These are phyloP conservation scores for Ophiostoma sp. DNA, from an alignment of 2,329 filamentous ascomycete species.

Conservation along the genomic window DNA sequence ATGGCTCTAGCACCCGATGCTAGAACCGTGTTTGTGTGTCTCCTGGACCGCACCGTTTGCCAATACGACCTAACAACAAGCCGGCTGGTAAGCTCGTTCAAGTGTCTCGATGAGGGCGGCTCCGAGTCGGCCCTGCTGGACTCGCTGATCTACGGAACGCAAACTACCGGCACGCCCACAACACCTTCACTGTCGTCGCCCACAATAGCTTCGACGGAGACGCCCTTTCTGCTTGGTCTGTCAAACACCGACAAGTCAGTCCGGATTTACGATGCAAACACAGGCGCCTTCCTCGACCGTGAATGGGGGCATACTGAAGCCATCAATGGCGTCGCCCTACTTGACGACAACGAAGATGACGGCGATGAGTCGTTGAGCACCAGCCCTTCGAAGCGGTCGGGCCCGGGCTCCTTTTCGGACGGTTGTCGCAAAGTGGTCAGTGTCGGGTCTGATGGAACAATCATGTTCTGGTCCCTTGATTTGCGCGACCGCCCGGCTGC, in stretches of 20 bases:
- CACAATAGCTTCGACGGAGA: slow-evolving; percentile 34
- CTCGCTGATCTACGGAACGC: slow-evolving; percentile 62
- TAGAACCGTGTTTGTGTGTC: slow-evolving; percentile 53
- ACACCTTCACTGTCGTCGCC: neutral
- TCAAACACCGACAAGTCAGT: slow-evolving; percentile 96
- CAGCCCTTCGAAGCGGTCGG: slow-evolving; percentile 7
- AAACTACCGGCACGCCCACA: slow-evolving; percentile 24
- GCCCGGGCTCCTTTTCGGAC: slow-evolving; percentile 26
- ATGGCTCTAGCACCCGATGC: slow-evolving; percentile 66
- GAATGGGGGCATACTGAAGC: slow-evolving; percentile 96
- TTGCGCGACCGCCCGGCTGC: slow-evolving; percentile 42
- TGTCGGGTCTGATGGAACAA: slow-evolving; percentile 72
- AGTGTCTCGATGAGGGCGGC: slow-evolving; percentile 73
- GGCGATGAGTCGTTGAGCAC: neutral
- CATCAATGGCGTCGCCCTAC: slow-evolving; percentile 74
- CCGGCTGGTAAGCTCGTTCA: slow-evolving; percentile 67
- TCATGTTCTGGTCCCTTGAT: slow-evolving; percentile 70
- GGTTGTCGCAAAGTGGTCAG: slow-evolving; percentile 58
- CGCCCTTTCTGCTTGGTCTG: slow-evolving; percentile 71
- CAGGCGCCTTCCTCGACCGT: slow-evolving; percentile 70
- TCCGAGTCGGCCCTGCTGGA: slow-evolving; percentile 79
- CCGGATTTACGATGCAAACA: slow-evolving; percentile 75
- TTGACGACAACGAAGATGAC: slow-evolving; percentile 51
- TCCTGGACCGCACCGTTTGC: slow-evolving; percentile 56
- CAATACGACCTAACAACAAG: slow-evolving; percentile 63